A percentile compares a stretch with the other conserved stretches of the same genome.
Evolutionary conservation across 768 basidiomycete species (phyloP).

Genomic region (Suillus plorans): DNA sequence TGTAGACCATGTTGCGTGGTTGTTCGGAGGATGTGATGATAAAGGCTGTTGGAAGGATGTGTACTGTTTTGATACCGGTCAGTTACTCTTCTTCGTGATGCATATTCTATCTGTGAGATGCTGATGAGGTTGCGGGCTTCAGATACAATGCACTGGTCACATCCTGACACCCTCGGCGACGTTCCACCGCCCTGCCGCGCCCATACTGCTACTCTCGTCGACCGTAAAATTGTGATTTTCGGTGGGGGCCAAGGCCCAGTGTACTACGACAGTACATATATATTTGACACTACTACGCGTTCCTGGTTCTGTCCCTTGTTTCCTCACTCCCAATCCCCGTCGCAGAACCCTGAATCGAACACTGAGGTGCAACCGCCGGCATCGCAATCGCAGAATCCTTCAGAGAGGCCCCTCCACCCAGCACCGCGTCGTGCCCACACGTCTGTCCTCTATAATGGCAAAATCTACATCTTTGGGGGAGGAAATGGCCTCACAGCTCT

Average conservation of each 20-base stretch:
- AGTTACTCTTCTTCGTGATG: constrained; percentile 8
- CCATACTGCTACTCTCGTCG: constrained; percentile 83
- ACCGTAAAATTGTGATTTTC: constrained; percentile 77
- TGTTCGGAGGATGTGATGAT: constrained; percentile 89
- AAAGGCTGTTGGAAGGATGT: constrained; percentile 72
- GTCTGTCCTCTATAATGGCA: constrained; percentile 66
- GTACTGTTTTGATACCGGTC: constrained; percentile 85
- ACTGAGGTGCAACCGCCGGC: neutral
- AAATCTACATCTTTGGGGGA: constrained; percentile 90
- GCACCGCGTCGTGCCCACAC: constrained; percentile 86
- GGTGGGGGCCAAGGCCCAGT: constrained; percentile 83
- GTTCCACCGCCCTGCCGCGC: constrained; percentile 82
- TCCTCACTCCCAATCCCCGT: constrained; percentile 15
- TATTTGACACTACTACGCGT: constrained; percentile 76
- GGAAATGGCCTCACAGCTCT: constrained; percentile 90
- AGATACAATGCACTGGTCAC: constrained; percentile 92
- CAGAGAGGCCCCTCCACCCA: constrained; percentile 34
- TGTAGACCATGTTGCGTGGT: constrained; percentile 80
- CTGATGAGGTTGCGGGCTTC: neutral
- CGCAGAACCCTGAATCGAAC: neutral
- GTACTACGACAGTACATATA: constrained; percentile 82
- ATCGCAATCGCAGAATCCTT: neutral
- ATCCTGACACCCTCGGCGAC: constrained; percentile 75
- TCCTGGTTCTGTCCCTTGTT: constrained; percentile 58
- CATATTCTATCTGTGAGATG: constrained; percentile 1